phyloP scores from a whole-genome alignment of 257 asterid genomes.

The Solanum ossicruentum region DNA sequence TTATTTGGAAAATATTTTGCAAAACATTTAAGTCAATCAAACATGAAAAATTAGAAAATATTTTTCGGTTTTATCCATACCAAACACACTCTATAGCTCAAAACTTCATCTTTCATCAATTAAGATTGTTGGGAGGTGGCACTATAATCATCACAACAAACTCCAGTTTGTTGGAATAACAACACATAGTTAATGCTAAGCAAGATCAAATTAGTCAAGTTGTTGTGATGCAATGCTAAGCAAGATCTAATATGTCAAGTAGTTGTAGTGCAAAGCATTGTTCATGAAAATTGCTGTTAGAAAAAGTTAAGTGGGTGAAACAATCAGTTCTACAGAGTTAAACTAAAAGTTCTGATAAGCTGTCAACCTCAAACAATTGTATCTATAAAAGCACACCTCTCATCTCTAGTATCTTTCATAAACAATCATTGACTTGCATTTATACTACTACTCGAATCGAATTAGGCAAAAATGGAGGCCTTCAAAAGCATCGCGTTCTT shows the following conservation, averaged over 20 bases:
- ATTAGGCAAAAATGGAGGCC: constrained; percentile 3
- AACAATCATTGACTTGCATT: neutral
- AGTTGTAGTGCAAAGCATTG: constrained; percentile 21
- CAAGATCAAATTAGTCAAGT: neutral
- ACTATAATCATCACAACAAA: neutral
- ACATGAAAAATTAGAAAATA: too few relatives aligned
- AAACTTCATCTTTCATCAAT: neutral
- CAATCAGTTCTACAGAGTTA: constrained; percentile 19
- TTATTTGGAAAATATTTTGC: too few relatives aligned
- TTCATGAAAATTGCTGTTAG: constrained; percentile 12
- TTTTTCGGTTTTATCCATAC: too few relatives aligned
- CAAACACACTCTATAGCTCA: neutral
- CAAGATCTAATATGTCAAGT: neutral
- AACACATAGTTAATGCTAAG: neutral
- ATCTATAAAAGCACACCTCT: constrained; percentile 24
- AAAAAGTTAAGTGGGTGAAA: constrained; percentile 46
- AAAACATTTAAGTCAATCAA: too few relatives aligned
- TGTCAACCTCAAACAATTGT: constrained; percentile 26
- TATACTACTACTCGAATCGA: neutral
- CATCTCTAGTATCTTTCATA: constrained; percentile 17
- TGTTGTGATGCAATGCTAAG: constrained; percentile 16
- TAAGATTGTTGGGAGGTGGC: neutral
- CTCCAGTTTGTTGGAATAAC: neutral
- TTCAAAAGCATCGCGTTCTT: neutral
- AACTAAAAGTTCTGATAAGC: constrained; percentile 29